phyloP scores from a whole-genome alignment of 2,329 filamentous ascomycete genomes.

The Xylaria sp. region DNA sequence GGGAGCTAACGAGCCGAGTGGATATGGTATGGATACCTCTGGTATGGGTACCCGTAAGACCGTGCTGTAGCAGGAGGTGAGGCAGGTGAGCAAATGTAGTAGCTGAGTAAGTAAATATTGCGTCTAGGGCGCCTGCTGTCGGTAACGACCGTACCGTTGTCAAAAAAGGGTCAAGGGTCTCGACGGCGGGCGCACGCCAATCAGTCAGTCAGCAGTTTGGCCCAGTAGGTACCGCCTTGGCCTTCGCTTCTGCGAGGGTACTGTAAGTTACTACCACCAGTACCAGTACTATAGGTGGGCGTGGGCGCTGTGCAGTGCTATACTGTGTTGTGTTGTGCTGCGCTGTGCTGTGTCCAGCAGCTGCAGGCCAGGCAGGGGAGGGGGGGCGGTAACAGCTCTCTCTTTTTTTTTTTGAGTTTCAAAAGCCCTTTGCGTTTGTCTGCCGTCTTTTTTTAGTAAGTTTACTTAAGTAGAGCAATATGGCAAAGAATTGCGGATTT shows the following conservation, averaged over 20 bases:
- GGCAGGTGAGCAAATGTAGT: constrained; percentile 28
- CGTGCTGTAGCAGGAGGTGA: constrained; percentile 16
- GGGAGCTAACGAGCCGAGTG: constrained; percentile 26
- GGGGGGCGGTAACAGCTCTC: background rate
- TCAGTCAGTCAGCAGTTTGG: constrained; percentile 5
- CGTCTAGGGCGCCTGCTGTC: constrained; percentile 20
- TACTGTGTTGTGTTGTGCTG: background rate
- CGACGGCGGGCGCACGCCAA: constrained; percentile 8
- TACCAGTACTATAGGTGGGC: too few species aligned
- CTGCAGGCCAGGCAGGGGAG: too few species aligned
- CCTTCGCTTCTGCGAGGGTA: constrained; percentile 2
- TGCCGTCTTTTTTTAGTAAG: constrained; percentile 4
- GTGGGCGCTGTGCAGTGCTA: background rate
- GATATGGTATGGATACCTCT: constrained; percentile 21
- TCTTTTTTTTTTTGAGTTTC: constrained; percentile 16
- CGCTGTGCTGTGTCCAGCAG: too few species aligned
- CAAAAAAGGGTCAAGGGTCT: constrained; percentile 9
- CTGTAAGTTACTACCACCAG: too few species aligned
- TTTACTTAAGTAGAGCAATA: too few species aligned
- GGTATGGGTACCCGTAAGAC: constrained; percentile 1
- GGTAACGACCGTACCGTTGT: constrained; percentile 15
- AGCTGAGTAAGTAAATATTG: constrained; percentile 29
- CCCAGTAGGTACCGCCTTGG: background rate
- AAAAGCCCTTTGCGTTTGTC: constrained; percentile 6
- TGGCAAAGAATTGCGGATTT: constrained; percentile 10